Evolutionary conservation across 2,329 filamentous ascomycete species (phyloP).

Genomic region (Microascus cirrosus): DNA sequence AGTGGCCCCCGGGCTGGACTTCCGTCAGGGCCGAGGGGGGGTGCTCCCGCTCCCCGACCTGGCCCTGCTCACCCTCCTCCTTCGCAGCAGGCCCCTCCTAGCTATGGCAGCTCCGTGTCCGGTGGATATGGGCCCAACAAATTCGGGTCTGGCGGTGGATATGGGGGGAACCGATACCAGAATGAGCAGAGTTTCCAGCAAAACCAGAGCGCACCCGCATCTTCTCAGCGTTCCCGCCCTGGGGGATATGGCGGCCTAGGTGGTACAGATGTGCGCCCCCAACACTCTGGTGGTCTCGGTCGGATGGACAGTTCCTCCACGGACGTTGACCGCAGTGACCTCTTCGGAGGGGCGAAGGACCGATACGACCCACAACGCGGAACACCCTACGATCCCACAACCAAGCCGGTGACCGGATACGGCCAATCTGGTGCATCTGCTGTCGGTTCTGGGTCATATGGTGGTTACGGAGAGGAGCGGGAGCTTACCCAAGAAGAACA

Average conservation of each 20-base stretch:
- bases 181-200: conserved; percentile 15
- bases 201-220: conserved; percentile 7
- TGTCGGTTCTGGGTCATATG: conserved; percentile 20
- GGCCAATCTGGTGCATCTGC: background rate
- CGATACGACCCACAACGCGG: conserved; percentile 29
- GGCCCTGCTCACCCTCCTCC: conserved; percentile 13
- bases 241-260: conserved; percentile 53
- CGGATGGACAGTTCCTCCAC: background rate
- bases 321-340: conserved; percentile 45
- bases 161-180: conserved; percentile 43
- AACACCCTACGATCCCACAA: background rate
- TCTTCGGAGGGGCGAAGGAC: conserved; percentile 48
- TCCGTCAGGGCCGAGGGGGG: conserved; percentile 16
- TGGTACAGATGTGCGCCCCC: conserved; percentile 11
- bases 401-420: background rate
- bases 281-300: background rate
- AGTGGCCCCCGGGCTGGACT: conserved; percentile 22
- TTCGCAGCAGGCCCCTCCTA: background rate
- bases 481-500: conserved; percentile 74
- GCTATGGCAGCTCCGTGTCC: background rate
- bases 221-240: conserved; percentile 20
- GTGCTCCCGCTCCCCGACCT: conserved; percentile 24
- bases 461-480: conserved; percentile 55
- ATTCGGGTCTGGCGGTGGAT: conserved; percentile 35
- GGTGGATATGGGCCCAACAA: conserved; percentile 38